A percentile compares a stretch with the other conserved stretches of the same genome.
These are phyloP conservation scores for Wickerhamomyces sp. DNA, from an alignment of 1,139 yeast species.

Conservation along the genomic window DNA sequence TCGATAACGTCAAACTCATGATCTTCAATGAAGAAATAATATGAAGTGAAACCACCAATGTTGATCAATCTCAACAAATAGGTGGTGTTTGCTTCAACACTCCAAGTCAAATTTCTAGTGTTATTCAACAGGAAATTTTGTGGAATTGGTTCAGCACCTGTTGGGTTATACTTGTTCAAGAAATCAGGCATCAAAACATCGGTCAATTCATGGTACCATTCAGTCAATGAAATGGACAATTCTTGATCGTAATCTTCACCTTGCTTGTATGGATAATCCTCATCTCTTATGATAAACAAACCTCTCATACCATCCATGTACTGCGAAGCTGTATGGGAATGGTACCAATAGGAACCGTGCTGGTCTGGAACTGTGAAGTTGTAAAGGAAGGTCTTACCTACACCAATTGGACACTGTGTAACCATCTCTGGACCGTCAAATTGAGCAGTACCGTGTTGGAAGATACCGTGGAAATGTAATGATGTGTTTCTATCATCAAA, in stretches of 20 bases:
- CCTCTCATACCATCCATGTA: conserved; percentile 93
- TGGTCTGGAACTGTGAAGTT: conserved; percentile 82
- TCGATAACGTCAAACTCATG: conserved; percentile 80
- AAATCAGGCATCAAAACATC: conserved; percentile 49
- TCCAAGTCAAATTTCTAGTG: conserved; percentile 63
- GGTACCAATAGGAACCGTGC: conserved; percentile 92
- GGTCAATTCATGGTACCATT: conserved; percentile 77
- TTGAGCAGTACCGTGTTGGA: conserved; percentile 64
- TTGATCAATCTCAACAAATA: conserved; percentile 75
- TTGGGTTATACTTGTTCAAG: conserved; percentile 74
- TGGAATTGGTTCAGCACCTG: conserved; percentile 97
- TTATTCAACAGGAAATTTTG: conserved; percentile 74
- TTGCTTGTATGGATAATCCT: conserved; percentile 38
- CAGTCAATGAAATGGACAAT: conserved; percentile 58
- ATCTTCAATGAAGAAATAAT: conserved; percentile 79
- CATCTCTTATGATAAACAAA: conserved; percentile 62
- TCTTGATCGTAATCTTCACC: conserved; percentile 72
- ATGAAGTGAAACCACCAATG: conserved; percentile 84
- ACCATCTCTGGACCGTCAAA: conserved; percentile 90
- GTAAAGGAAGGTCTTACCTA: conserved; percentile 62
- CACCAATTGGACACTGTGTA: conserved; percentile 83
- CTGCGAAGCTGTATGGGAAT: conserved; percentile 80
- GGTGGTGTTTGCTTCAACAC: conserved; percentile 73
- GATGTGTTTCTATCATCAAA: conserved; percentile 64
- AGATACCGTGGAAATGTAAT: conserved; percentile 88